Evolutionary conservation across 176 grass and related monocot genomes (phyloP), one percentile per base, ranked within the genome.

Genomic region (Musa itinerans): DNA sequence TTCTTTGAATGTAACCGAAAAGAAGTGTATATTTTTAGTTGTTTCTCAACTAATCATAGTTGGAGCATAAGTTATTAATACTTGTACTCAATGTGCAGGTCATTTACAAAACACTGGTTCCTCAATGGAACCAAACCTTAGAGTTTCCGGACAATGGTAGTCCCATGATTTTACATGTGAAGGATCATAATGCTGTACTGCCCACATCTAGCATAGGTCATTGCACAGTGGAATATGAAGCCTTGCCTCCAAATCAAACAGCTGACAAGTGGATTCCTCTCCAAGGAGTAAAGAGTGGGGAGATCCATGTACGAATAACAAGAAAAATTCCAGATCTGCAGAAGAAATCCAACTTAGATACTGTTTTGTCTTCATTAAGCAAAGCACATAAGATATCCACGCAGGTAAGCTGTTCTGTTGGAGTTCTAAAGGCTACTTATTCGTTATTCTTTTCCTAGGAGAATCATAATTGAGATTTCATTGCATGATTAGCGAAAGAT

Each of bases 61-160:
- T 51, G 21, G 78, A 19, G 9, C n/a, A 66, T 54, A 2, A 13
- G 22, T 5, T 26, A n/a, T 11, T 49, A 48, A 17, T 71, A 21
- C 54, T 58, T 59, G 55, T 17, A 58, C 26, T 17, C 20, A 15
- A 10, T n/a, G 9, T 83, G 67, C 80, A 98, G 95, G 86, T 94
- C 53, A 83, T 99, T 74, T 76, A 94, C 84, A 99, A 92, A 82
- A 99, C 95, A n/a, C 72, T 94, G 48, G 63, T 63, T 66, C 95
- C 95, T 1, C 76, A 81, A 53, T 99, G 95, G 95, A 94, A 86
- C 81, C 90, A 99, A 79, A 92, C 88, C 15, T 66, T 94, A 23
- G 90, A 91, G 78, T 99, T 99, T 74, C 64, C 86, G 1, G 88
- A 99, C 73, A 94, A 86, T 0, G 90, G 95, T 75, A 92, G 90